Conservation (phyloP, 257 asterid species). For the Cordia subcordata region DNA sequence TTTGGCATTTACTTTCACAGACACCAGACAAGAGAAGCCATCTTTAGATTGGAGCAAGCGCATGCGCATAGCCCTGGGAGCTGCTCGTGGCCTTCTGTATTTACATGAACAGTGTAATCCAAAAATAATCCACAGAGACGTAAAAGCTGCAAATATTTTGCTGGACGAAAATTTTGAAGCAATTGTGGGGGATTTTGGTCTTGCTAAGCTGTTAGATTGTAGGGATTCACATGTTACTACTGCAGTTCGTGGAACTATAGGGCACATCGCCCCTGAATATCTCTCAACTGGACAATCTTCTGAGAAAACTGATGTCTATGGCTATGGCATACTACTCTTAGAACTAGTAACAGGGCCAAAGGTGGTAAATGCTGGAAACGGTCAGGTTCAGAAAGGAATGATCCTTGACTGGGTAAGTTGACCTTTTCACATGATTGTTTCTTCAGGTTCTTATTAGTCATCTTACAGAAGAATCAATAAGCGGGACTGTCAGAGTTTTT, state of each 20-base stretch:
- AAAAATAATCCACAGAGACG: conserved; percentile 85
- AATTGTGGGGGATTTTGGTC: conserved; percentile 92
- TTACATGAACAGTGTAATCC: conserved; percentile 91
- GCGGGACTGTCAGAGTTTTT: no score
- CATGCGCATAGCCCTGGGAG: conserved; percentile 70
- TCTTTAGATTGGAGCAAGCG: conserved; percentile 88
- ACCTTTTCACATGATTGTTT: not conserved
- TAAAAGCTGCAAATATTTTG: conserved; percentile 89
- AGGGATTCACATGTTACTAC: conserved; percentile 90
- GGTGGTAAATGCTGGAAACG: conserved; percentile 60
- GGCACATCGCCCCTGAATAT: conserved; percentile 93
- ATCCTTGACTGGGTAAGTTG: conserved; percentile 78
- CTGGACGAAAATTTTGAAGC: conserved; percentile 89
- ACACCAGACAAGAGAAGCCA: conserved; percentile 59
- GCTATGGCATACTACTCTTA: conserved; percentile 80
- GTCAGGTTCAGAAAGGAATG: conserved; percentile 75
- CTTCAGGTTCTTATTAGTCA: not conserved
- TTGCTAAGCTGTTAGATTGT: conserved; percentile 87
- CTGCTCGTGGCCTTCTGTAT: conserved; percentile 89
- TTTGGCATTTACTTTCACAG: conserved; percentile 21
- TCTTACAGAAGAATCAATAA: not conserved
- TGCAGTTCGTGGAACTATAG: conserved; percentile 91
- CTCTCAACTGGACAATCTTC: conserved; percentile 96
- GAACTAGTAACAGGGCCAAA: conserved; percentile 84
- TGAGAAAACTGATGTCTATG: conserved; percentile 88